phyloP scores from a whole-genome alignment of 1,139 yeast species.

The Saccharomyces hybrid region DNA sequence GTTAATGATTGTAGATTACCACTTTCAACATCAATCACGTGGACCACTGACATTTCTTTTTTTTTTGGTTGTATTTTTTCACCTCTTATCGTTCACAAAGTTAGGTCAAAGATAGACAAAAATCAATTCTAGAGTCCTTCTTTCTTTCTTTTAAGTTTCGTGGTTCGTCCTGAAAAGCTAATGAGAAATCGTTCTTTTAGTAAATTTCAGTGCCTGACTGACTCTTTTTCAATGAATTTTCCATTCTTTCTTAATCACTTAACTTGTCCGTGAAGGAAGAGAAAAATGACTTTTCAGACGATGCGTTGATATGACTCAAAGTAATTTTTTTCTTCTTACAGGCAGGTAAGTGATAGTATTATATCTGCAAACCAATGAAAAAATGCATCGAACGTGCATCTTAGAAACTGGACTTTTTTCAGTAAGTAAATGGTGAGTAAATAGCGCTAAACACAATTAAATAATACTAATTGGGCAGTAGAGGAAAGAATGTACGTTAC shows the following conservation, averaged over 20 bases:
- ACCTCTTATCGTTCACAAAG: too few relatives aligned
- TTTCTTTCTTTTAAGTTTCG: too few relatives aligned
- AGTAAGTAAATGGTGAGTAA: not conserved
- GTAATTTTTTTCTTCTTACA: not conserved
- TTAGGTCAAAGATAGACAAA: too few relatives aligned
- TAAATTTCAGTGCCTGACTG: not conserved
- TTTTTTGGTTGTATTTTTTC: not conserved
- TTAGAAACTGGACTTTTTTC: too few relatives aligned
- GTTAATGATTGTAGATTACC: constrained; percentile 86
- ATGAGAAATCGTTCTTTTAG: not conserved
- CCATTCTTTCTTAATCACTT: not conserved
- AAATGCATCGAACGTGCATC: too few relatives aligned
- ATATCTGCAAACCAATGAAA: not conserved
- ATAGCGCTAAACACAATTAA: not conserved
- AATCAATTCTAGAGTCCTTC: too few relatives aligned
- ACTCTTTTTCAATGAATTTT: not conserved
- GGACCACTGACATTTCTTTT: constrained; percentile 37
- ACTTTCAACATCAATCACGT: constrained; percentile 88
- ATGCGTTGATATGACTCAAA: not conserved
- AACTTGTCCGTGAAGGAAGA: not conserved
- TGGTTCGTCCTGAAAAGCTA: too few relatives aligned
- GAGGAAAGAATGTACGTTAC: not conserved
- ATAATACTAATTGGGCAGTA: not conserved
- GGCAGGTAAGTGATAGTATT: not conserved
- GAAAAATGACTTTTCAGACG: not conserved